Evolutionary conservation across 1,284 basidiomycete genomes (phyloP).

Genomic region (Pyrrhoderma lamaoense): DNA sequence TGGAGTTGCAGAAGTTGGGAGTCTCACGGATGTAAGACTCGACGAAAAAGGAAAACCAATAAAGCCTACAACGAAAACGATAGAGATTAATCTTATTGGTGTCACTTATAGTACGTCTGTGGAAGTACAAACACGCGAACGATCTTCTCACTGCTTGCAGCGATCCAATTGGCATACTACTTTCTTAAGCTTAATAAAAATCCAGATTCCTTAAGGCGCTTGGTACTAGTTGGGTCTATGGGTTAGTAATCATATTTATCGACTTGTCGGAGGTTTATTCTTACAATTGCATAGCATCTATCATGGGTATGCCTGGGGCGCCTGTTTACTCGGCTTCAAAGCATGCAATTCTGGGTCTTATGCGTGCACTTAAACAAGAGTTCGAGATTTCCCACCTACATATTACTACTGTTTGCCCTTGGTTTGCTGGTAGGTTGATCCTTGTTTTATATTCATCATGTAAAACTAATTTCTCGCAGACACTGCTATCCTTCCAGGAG

Average conservation of each 20-base stretch:
- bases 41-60: conserved; percentile 33
- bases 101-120: conserved; percentile 41
- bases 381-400: conserved; percentile 36
- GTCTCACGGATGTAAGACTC: conserved; percentile 30
- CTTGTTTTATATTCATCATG: neutral
- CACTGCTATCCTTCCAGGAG: conserved; percentile 38
- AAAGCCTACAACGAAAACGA: conserved; percentile 38
- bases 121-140: neutral
- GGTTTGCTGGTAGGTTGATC: conserved; percentile 37
- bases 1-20: conserved; percentile 39
- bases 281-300: conserved; percentile 37
- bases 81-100: conserved; percentile 48
- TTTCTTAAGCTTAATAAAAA: conserved; percentile 37
- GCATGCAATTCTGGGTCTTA: conserved; percentile 46
- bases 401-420: conserved; percentile 44
- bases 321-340: conserved; percentile 45
- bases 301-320: conserved; percentile 38
- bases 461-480: conserved; percentile 27
- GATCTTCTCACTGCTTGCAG: conserved; percentile 24
- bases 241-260: conserved; percentile 27
- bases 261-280: conserved; percentile 4
- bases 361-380: conserved; percentile 39
- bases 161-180: conserved; percentile 41
- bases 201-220: conserved; percentile 34
- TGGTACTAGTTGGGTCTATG: conserved; percentile 51